phyloP scores from a whole-genome alignment of 352 stramenopile genomes.

The Pythium pyrilobum region DNA sequence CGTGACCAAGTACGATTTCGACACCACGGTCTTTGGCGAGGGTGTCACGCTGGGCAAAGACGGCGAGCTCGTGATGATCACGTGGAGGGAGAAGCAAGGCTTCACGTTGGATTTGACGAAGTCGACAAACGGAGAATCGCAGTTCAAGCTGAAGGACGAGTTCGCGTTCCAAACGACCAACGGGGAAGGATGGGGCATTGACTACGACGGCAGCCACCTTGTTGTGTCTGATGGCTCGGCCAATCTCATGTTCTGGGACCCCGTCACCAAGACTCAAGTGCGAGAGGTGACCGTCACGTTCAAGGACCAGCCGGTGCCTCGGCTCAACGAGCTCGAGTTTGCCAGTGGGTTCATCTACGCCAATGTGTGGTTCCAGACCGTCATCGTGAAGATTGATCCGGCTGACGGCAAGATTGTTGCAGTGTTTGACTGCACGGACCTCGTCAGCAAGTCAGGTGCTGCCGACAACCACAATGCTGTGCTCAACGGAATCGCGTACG shows the following conservation, averaged over 20 bases:
- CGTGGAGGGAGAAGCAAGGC: constrained; percentile 84
- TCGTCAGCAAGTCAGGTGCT: constrained; percentile 50
- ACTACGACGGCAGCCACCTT: constrained; percentile 57
- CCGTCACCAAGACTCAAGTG: constrained; percentile 63
- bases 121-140: background rate
- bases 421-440: constrained; percentile 80
- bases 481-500: constrained; percentile 94
- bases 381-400: constrained; percentile 92
- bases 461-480: constrained; percentile 61
- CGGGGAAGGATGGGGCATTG: constrained; percentile 93
- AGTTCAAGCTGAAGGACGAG: constrained; percentile 44
- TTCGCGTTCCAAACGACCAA: constrained; percentile 76
- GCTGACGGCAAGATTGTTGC: constrained; percentile 72
- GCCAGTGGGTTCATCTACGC: constrained; percentile 91
- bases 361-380: constrained; percentile 93
- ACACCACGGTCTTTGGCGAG: constrained; percentile 84
- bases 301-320: constrained; percentile 32
- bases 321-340: constrained; percentile 93
- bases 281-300: constrained; percentile 66
- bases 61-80: constrained; percentile 87
- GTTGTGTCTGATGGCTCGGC: constrained; percentile 88
- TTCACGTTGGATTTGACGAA: constrained; percentile 79
- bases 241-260: constrained; percentile 91
- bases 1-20: constrained; percentile 51
- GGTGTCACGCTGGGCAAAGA: constrained; percentile 78